Base-by-base conservation (phyloP, 2,329 filamentous ascomycete species). In the Alternaria sp. region DNA sequence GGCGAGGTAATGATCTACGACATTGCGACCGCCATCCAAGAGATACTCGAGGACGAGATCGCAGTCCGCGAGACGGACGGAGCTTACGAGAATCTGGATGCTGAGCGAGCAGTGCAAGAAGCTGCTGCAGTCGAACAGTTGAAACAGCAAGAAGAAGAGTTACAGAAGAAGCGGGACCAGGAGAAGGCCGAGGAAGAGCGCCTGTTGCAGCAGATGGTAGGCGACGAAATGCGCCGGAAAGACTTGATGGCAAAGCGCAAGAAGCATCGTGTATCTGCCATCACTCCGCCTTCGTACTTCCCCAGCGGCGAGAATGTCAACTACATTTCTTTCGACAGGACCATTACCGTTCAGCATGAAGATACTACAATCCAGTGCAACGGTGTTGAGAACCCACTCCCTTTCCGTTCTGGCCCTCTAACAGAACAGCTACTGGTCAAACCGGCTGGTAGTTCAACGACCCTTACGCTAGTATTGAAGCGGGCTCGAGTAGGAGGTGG, bases 31-130 rank as follows among this genome's bases (percentile, higher is more conserved):
- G 81, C 85, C 5, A 85, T 91, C 30, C 85, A 88, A 66, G 89
- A 91, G 62, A 82, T 94, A 10, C 84, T 98, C 4, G 93, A 97
- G 78, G 92, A 96, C 76, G 92, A 92, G n/a, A 92, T 93, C 2
- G 85, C 89, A 66, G 88, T 89, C 28, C 91, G 91, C 68, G 90
- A 91, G 49, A 87, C 90, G 57, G 91, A 92, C 32, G 87, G 89
- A 57, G 87, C 93, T 63, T 82, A 97, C 16, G 93, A 93, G 1
- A 97, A 93, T 32, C 83, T 98, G 7, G 93, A 97, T 72, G 93
- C 96, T 71, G 94, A 98, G 78, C 88, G 94, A 40, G 93, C 91
- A 28, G 89, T 89, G 14, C 92, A 97, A 64, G 92, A 96, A 79
- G 90, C 90, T 22, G 87, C 87, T 25, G 83, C 92, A 28, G 87